A percentile compares a stretch with the other conserved stretches of the same genome.
Conservation (phyloP, 2,329 filamentous ascomycete genomes). For the Trichoderma oligosporum region DNA sequence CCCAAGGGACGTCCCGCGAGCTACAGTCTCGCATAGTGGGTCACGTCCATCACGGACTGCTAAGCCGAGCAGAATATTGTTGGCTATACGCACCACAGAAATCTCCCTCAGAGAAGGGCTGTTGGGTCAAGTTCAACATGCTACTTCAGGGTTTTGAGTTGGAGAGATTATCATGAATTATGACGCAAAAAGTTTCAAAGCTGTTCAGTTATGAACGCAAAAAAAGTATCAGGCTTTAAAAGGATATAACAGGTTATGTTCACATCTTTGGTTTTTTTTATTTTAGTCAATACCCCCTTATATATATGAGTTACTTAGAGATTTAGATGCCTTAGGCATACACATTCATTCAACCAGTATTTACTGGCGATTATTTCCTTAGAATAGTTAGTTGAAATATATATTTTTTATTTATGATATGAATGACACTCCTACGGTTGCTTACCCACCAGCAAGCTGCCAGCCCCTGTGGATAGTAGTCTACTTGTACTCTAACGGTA, state of each 20-base stretch:
- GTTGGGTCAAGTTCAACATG: neutral
- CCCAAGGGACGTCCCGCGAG: conserved; percentile 14
- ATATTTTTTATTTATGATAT: no score
- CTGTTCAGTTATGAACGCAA: conserved; percentile 3
- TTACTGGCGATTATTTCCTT: conserved; percentile 10
- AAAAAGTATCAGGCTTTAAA: conserved; percentile 1
- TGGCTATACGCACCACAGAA: conserved; percentile 5
- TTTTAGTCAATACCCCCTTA: conserved; percentile 14
- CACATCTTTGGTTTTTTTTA: neutral
- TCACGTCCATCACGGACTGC: conserved; percentile 10
- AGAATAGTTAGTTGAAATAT: neutral
- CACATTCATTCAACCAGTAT: conserved; percentile 15
- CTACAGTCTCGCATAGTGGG: conserved; percentile 16
- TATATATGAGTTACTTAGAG: conserved; percentile 4
- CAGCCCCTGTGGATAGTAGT: no score
- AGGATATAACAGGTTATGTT: conserved; percentile 10
- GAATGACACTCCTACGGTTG: no score
- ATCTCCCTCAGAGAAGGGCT: conserved; percentile 4
- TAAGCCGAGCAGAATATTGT: conserved; percentile 7
- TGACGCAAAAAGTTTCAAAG: no score
- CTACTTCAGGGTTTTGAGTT: conserved; percentile 10
- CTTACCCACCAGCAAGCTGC: no score
- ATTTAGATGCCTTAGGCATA: conserved; percentile 9
- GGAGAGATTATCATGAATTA: no score
- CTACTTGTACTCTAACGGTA: no score